Conservation (phyloP, 257 asterid genomes). For the Lithospermum erythrorhizon region DNA sequence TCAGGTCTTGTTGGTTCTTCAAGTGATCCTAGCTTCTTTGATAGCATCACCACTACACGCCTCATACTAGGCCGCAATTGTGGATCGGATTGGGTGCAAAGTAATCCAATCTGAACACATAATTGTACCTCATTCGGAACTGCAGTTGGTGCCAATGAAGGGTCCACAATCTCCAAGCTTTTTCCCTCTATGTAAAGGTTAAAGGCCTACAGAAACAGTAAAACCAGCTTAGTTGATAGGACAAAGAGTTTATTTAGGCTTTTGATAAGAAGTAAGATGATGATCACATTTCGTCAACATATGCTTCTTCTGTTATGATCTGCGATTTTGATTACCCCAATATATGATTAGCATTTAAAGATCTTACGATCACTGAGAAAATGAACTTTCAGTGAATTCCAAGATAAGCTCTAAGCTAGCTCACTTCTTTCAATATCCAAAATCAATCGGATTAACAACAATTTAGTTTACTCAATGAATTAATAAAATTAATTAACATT, state of each 20-base stretch:
- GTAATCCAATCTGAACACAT: slow-evolving; percentile 56
- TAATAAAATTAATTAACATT: too few relatives aligned
- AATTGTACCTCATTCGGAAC: slow-evolving; percentile 36
- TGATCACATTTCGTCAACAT: too few relatives aligned
- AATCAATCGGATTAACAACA: too few relatives aligned
- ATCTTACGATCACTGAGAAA: too few relatives aligned
- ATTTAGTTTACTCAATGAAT: too few relatives aligned
- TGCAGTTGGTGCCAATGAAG: slow-evolving; percentile 42
- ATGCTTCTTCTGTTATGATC: not conserved
- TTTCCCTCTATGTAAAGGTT: slow-evolving; percentile 66
- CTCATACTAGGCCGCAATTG: slow-evolving; percentile 67
- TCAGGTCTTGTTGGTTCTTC: slow-evolving; percentile 83
- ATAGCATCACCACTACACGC: slow-evolving; percentile 56
- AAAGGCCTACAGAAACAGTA: slow-evolving; percentile 45
- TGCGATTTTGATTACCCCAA: not conserved
- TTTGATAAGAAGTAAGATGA: not conserved
- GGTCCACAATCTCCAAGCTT: slow-evolving; percentile 55
- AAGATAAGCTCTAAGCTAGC: too few relatives aligned
- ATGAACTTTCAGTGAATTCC: too few relatives aligned
- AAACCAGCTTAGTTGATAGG: not conserved
- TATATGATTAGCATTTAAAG: too few relatives aligned
- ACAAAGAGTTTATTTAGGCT: not conserved
- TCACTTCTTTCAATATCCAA: too few relatives aligned
- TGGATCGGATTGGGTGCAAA: slow-evolving; percentile 74
- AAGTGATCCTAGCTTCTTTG: slow-evolving; percentile 53